Evolutionary conservation across 2,329 filamentous ascomycete species (phyloP), one percentile per base, ranked within the genome.

Genomic region (Colletotrichum karsti): DNA sequence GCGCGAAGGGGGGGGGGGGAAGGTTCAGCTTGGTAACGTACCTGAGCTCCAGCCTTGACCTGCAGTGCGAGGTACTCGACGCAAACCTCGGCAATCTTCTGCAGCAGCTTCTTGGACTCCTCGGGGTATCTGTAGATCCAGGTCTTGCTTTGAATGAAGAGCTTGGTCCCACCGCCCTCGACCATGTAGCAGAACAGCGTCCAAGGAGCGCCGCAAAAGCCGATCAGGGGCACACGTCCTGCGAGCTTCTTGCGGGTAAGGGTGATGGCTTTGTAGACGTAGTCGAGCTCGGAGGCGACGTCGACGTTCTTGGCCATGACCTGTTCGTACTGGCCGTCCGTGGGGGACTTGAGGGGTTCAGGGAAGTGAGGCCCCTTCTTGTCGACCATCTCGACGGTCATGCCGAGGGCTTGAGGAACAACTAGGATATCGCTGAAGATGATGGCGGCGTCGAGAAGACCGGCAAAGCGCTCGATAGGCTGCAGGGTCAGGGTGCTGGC

Each of bases 351-450:
- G 68, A 99, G 86, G 13, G 96, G 96, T 51, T 92, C 84, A 0
- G 96, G 96, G 79, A 99, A 99, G 78, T 97, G 93, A 10, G 96
- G 96, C 0, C 96, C 96, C 80, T 97, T 97, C 83, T 96, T 97
- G 80, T 98, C 95, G 10, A 98, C 87, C 96, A 99, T 99, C 80
- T 98, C 93, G 28, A 99, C 96, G n/a, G 87, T 87, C 96, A 99
- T 99, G 1, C 96, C 96, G 90, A 99, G 93, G 33, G 96, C 96
- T 83, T 99, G 96, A 0, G 96, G 96, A 70, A 99, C 95, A 50
- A 99, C 96, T 39, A 99, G 89, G 72, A 99, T 99, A 78, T 99
- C 96, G 63, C 94, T 97, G 86, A 99, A 99, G 80, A 99, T 99
- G 76, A 99, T 99, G 68, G 96, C 95, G 28, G 94, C 95, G 80